Evolutionary conservation across 371 early-diverging fungal genomes (phyloP), one percentile per base, ranked within the genome.

Genomic region (Gilbertella persicaria): DNA sequence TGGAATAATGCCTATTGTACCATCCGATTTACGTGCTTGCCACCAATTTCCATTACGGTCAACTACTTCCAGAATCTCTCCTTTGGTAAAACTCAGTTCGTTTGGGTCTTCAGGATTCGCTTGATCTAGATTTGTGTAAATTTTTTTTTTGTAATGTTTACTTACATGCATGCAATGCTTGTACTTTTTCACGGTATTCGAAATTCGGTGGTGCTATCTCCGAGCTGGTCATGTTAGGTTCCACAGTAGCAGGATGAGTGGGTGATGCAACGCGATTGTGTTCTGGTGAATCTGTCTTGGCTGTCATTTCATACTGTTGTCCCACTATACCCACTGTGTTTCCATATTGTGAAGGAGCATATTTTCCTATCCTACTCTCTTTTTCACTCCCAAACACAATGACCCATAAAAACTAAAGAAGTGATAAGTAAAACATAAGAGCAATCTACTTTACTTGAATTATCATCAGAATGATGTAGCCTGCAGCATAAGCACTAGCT

Each of bases 41-140:
- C 95, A 94, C 95, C 95, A 94, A 61, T 92, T 91, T 59, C 95
- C 95, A 68, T 86, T 85, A 69, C 82, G 86, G 64, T 93, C 92
- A 19, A 89, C 71, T 46, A 95, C 83, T 24, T 91, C 91, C 64
- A 95, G 61, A 3, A 81, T 59, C 48, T 95, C 94, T 55, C 89
- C 90, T 76, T 93, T 94, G 17, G 53, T 62, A 64, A 95, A 92
- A 6, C 87, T 84, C 17, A 95, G 65, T 66, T 95, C 96, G 56
- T 87, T 90, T 17, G 89, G 87, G 69, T 95, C 96, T 26, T 88
- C 89, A 1, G 86, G 83, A 72, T 87, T 93, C 26, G 96, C 95
- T 29, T 82, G 77, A 64, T 91, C 82, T 81, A 65, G 33, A 10
- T 29, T 25, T n/a, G n/a, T n/a, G n/a, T n/a, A n/a, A n/a, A n/a